phyloP scores from a whole-genome alignment of 2,329 filamentous ascomycete species.

The Exophiala oligosperma region DNA sequence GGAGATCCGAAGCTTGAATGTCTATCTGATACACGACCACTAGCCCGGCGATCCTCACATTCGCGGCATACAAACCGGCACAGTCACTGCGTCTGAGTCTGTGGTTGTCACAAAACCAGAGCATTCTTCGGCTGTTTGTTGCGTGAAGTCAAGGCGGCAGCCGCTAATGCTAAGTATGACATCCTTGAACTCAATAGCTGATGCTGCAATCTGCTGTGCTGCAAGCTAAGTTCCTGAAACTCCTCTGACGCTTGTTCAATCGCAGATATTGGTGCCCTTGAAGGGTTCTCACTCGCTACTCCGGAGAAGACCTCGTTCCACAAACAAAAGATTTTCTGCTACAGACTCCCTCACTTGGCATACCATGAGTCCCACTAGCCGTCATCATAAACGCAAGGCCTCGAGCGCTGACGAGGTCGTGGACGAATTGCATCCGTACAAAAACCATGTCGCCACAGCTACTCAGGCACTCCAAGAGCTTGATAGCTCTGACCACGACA shows the following conservation, averaged over 20 bases:
- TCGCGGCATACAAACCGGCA: not conserved
- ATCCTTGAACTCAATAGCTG: too few relatives aligned
- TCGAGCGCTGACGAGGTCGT: slow-evolving; percentile 3
- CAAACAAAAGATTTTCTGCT: not conserved
- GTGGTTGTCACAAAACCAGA: not conserved
- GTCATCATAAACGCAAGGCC: slow-evolving; percentile 15
- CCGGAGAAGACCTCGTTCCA: not conserved
- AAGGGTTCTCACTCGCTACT: too few relatives aligned
- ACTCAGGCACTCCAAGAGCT: slow-evolving; percentile 27
- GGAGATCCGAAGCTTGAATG: slow-evolving; percentile 4
- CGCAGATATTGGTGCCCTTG: too few relatives aligned
- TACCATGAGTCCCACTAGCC: slow-evolving; percentile 1
- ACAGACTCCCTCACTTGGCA: slow-evolving; percentile 2
- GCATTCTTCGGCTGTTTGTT: slow-evolving; percentile 11
- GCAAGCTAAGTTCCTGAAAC: too few relatives aligned
- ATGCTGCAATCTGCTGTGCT: too few relatives aligned
- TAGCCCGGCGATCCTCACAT: slow-evolving; percentile 10
- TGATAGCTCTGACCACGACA: slow-evolving; percentile 15
- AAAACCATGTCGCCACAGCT: slow-evolving; percentile 23
- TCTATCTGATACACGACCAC: slow-evolving; percentile 4
- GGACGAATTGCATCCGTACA: too few relatives aligned
- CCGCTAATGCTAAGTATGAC: too few relatives aligned
- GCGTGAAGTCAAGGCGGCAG: not conserved
- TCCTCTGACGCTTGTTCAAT: too few relatives aligned
- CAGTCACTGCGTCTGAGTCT: too few relatives aligned